These are phyloP conservation scores for Amaranthus hypochondriacus DNA, from an alignment of 148 eudicot species.

Conservation along the genomic window DNA sequence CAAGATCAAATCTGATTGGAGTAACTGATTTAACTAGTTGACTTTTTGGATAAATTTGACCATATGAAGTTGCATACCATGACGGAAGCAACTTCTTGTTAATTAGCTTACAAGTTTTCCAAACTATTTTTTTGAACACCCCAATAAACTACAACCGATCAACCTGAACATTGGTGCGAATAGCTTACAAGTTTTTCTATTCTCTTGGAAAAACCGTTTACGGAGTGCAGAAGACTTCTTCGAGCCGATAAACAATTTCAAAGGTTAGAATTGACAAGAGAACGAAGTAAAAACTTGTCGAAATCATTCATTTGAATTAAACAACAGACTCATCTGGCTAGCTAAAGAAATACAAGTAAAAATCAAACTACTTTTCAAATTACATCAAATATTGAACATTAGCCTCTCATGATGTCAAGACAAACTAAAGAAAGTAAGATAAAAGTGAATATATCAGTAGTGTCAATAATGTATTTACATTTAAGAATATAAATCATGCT, in stretches of 20 bases:
- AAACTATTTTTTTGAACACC: too few relatives aligned
- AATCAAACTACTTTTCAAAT: not conserved
- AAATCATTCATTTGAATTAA: not conserved
- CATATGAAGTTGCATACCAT: too few relatives aligned
- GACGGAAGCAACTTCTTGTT: too few relatives aligned
- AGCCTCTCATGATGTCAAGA: not conserved
- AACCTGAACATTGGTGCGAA: too few relatives aligned
- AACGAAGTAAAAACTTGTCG: not conserved
- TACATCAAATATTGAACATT: not conserved
- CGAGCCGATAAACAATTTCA: not conserved
- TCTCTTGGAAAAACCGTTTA: not conserved
- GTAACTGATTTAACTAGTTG: too few relatives aligned
- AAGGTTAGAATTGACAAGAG: not conserved
- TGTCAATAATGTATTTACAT: constrained; percentile 14
- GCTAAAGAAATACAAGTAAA: too few relatives aligned
- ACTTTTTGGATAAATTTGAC: too few relatives aligned
- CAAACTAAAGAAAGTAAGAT: not conserved
- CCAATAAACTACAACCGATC: too few relatives aligned
- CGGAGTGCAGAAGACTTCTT: not conserved
- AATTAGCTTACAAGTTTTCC: too few relatives aligned
- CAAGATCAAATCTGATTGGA: too few relatives aligned
- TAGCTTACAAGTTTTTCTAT: too few relatives aligned
- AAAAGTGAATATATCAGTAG: not conserved
- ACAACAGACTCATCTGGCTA: not conserved
- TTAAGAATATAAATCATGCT: constrained; percentile 15